A percentile compares a stretch with the other conserved stretches of the same genome.
phyloP scores from a whole-genome alignment of 2,329 filamentous ascomycete species.

The Endoconidiophora laricicola region DNA sequence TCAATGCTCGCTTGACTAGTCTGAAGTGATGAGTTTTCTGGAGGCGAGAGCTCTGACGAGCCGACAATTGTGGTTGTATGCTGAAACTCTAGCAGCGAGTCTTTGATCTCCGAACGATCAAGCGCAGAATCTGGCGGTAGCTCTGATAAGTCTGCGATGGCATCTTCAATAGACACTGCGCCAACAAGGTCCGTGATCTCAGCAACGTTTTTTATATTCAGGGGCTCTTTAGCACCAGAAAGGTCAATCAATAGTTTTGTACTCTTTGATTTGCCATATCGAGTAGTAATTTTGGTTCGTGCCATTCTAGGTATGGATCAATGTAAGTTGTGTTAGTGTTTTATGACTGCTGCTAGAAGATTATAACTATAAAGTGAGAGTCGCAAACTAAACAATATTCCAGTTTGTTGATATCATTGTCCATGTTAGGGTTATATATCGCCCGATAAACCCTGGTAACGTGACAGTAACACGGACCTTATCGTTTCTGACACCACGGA shows the following conservation, averaged over 20 bases:
- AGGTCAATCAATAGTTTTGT: neutral
- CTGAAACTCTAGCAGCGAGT: neutral
- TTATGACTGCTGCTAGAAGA: neutral
- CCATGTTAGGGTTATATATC: neutral
- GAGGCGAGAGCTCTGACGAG: neutral
- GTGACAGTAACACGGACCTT: neutral
- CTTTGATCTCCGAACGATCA: neutral
- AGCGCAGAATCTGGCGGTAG: neutral
- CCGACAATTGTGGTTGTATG: slow-evolving; percentile 3
- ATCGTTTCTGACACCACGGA: no score
- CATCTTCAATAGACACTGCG: neutral
- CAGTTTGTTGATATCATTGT: neutral
- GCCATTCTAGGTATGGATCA: neutral
- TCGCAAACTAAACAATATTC: no score
- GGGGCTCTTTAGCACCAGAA: neutral
- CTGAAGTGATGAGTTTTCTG: neutral
- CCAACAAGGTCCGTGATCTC: neutral
- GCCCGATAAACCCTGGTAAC: neutral
- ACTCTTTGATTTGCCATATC: neutral
- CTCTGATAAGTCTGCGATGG: neutral
- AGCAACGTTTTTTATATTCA: neutral
- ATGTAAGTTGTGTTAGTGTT: neutral
- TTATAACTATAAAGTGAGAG: no score
- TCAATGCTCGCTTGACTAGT: no score
- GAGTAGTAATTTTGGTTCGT: neutral